A percentile compares a stretch with the other conserved stretches of the same genome.
Evolutionary conservation across 2,329 filamentous ascomycete genomes (phyloP).

Genomic region (Colletotrichum australisinense): DNA sequence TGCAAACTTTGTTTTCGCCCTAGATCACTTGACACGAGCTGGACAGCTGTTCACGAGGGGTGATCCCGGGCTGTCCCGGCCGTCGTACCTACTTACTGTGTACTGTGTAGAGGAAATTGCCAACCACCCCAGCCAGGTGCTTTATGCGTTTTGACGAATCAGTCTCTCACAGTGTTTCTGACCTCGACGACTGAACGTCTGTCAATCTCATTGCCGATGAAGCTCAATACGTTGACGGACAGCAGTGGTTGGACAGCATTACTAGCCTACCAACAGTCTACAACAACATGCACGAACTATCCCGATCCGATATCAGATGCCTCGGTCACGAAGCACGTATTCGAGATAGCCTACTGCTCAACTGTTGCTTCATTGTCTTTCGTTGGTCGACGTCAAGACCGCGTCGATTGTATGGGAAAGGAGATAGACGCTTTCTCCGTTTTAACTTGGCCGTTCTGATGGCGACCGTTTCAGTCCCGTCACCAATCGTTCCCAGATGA

Average conservation of each 20-base stretch:
- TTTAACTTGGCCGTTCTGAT: neutral
- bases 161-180: neutral
- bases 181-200: neutral
- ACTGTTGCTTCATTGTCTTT: too few species aligned
- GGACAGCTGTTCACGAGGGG: constrained; percentile 1
- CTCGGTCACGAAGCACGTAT: constrained; percentile 10
- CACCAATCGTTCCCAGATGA: neutral
- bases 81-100: neutral
- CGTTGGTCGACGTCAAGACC: neutral
- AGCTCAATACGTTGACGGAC: neutral
- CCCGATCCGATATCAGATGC: constrained; percentile 9
- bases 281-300: neutral
- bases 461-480: neutral
- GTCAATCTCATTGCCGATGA: neutral
- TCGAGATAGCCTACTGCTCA: neutral
- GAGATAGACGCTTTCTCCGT: neutral
- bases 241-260: too few species aligned
- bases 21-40: constrained; percentile 25
- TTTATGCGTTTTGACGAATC: neutral
- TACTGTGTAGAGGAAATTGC: neutral
- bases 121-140: neutral
- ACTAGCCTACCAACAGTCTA: neutral
- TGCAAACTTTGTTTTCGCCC: constrained; percentile 26
- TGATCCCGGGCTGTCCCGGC: constrained; percentile 6
- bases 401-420: neutral